Base-by-base conservation (phyloP, 306 rosid genomes). In the Medicago ruthenica region DNA sequence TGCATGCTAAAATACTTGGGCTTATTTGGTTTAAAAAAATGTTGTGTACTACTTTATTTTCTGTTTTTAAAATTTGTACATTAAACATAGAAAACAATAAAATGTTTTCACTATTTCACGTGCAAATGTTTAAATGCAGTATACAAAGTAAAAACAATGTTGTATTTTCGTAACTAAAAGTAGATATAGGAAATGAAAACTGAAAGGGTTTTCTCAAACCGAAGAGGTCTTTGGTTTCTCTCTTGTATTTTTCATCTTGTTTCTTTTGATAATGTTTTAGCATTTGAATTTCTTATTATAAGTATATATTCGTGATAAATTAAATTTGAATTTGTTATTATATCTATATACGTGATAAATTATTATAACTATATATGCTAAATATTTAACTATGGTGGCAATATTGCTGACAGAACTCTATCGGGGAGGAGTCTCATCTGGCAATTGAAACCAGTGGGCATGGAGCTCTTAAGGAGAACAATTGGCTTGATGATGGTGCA, bases 371-470 rank as follows among this genome's bases (percentile, higher is more conserved):
- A 59, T 64, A 3, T 60, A 72, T 76, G 31, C 22, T 71, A 64
- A 48, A 67, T 54, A 73, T 85, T 74, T 81, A 74, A 85, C 77
- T 15, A 55, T 74, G 36, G 27, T 55, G 20, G 64, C 24, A 18
- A 45, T 65, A 31, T 48, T 84, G 76, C 71, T 86, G 70, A 71
- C 94, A 94, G 98, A 94, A 94, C 70, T 87, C 92, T 36, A 11
- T 86, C 11, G 92, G 97, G 1, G 95, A 92, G 89, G 98, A 92
- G 71, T 94, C 97, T 21, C 96, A 94, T 88, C 79, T 94, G 82
- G 97, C 98, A 71, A 92, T 94, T 83, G 98, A 94, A 85, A 94
- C 98, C 62, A 94, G 98, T 84, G 98, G 98, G 34, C 98, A 92
- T 80, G 98, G 98, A 79, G 98, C 98, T 81, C 96, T 94, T 45